Evolutionary conservation across 768 basidiomycete genomes (phyloP).

Genomic region (Pholiota conissans): DNA sequence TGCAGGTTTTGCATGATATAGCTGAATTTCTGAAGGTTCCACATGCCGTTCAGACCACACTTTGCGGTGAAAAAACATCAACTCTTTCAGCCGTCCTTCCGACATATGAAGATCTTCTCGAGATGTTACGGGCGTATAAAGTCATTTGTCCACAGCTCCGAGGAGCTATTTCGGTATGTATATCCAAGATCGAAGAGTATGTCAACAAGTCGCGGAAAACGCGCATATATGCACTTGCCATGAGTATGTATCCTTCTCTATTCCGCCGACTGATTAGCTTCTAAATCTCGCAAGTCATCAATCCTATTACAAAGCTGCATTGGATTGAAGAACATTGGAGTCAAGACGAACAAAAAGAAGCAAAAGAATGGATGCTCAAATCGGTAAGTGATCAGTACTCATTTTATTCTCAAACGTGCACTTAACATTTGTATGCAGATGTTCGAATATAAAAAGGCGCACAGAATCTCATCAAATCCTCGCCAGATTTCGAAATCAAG

Average conservation of each 20-base stretch:
- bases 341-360: background rate
- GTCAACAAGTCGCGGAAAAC: slow-evolving; percentile 20
- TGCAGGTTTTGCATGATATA: slow-evolving; percentile 28
- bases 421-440: background rate
- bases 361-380: slow-evolving; percentile 2
- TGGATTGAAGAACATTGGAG: slow-evolving; percentile 9
- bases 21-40: slow-evolving; percentile 25
- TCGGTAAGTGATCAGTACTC: background rate
- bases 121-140: slow-evolving; percentile 13
- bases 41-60: slow-evolving; percentile 32
- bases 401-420: background rate
- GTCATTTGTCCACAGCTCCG: slow-evolving; percentile 21
- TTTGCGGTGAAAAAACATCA: slow-evolving; percentile 34
- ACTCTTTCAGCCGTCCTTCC: slow-evolving; percentile 33
- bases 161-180: slow-evolving; percentile 24
- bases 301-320: slow-evolving; percentile 1
- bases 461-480: background rate
- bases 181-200: slow-evolving; percentile 34
- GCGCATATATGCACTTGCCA: slow-evolving; percentile 29
- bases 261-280: background rate
- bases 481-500: background rate
- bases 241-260: slow-evolving; percentile 21
- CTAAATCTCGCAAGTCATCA: background rate
- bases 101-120: slow-evolving; percentile 29
- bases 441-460: slow-evolving; percentile 5